These are phyloP conservation scores for Talaromyces sp. DNA, from an alignment of 2,329 filamentous ascomycete species.

Conservation along the genomic window DNA sequence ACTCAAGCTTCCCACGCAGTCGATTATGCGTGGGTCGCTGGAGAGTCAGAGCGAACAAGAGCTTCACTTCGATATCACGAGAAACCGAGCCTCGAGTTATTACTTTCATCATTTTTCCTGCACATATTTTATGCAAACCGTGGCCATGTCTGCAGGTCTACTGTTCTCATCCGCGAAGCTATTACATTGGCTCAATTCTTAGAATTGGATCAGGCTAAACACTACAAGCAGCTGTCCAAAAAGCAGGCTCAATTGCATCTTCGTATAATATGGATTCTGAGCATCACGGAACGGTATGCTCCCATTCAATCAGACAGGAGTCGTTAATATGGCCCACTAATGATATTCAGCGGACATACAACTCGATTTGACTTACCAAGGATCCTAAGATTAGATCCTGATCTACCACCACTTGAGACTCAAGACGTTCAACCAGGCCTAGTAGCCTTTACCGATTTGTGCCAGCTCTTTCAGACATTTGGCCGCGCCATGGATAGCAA, in stretches of 20 bases:
- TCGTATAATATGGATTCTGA: slow-evolving; percentile 18
- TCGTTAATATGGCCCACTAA: not conserved
- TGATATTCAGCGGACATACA: slow-evolving; percentile 13
- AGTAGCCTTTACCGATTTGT: slow-evolving; percentile 16
- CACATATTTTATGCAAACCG: slow-evolving; percentile 17
- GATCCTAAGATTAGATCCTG: slow-evolving; percentile 12
- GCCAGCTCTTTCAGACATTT: slow-evolving; percentile 17
- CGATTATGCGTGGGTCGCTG: slow-evolving; percentile 10
- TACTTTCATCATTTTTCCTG: slow-evolving; percentile 18
- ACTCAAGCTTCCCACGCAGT: slow-evolving; percentile 5
- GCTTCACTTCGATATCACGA: slow-evolving; percentile 14
- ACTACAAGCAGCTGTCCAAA: slow-evolving; percentile 12
- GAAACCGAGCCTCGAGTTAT: slow-evolving; percentile 10
- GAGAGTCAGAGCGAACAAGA: slow-evolving; percentile 16
- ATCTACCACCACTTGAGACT: slow-evolving; percentile 15
- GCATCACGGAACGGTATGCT: slow-evolving; percentile 17
- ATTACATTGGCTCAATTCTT: slow-evolving; percentile 17
- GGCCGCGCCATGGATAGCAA: slow-evolving; percentile 18
- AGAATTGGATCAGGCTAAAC: slow-evolving; percentile 14
- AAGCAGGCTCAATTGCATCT: slow-evolving; percentile 15
- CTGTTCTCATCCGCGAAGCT: slow-evolving; percentile 17
- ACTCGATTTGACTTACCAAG: slow-evolving; percentile 17
- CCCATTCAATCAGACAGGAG: not conserved
- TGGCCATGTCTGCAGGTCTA: slow-evolving; percentile 17
- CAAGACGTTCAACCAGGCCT: slow-evolving; percentile 13